These are phyloP conservation scores for Cubamyces sp. DNA, from an alignment of 768 basidiomycete species.

Conservation along the genomic window DNA sequence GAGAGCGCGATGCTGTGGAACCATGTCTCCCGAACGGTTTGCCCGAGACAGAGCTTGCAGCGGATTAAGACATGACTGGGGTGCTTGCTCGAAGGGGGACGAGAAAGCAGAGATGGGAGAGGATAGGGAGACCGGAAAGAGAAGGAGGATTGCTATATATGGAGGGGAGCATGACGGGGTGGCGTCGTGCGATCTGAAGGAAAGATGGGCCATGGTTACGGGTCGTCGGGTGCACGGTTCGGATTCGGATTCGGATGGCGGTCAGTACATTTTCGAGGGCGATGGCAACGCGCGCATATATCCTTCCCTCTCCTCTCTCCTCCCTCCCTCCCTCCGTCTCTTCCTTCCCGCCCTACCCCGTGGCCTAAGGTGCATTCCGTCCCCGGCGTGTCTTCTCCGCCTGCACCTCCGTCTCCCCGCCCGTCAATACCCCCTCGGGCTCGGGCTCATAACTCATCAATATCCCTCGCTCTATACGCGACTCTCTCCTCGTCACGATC, in stretches of 20 bases:
- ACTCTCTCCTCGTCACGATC: not conserved
- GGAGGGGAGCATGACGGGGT: conserved; percentile 9
- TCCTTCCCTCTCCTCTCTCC: not conserved
- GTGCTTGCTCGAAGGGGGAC: not conserved
- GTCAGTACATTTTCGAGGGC: not conserved
- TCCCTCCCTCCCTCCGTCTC: not conserved
- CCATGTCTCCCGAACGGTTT: not conserved
- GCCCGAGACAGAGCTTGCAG: not conserved
- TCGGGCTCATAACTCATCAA: not conserved
- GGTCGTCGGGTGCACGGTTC: conserved; percentile 4
- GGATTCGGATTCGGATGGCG: not conserved
- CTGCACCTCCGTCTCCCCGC: not conserved
- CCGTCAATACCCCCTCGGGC: not conserved
- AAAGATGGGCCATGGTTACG: conserved; percentile 14
- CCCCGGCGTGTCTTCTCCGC: conserved; percentile 1
- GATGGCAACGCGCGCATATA: conserved; percentile 17
- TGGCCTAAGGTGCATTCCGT: not conserved
- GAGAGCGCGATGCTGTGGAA: not conserved
- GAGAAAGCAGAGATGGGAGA: not conserved
- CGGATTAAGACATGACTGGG: not conserved
- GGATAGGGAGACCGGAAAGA: not conserved
- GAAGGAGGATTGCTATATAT: conserved; percentile 8
- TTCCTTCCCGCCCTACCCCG: not conserved
- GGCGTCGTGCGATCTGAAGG: conserved; percentile 2
- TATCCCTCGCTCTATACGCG: not conserved